These are phyloP conservation scores for Trypanosomatidae sp. DNA, from an alignment of 208 protist species.

Conservation along the genomic window DNA sequence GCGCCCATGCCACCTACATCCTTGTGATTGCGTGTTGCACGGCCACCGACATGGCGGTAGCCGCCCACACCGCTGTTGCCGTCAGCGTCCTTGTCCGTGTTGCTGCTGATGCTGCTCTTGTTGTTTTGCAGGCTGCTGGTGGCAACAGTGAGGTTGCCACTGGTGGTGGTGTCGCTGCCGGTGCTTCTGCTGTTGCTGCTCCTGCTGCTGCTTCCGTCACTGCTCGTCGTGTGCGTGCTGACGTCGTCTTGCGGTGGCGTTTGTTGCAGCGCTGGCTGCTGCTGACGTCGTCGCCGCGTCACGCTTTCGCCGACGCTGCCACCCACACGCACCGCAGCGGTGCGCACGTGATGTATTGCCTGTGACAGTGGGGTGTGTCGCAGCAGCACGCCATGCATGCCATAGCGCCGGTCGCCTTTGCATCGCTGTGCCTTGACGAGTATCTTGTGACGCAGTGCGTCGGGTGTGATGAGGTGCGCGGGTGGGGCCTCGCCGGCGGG, in stretches of 20 bases:
- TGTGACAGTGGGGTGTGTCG: too few species aligned
- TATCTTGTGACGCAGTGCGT: slow-evolving; percentile 34
- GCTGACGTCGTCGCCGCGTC: neutral
- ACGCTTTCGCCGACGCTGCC: neutral
- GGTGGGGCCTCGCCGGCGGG: slow-evolving; percentile 19
- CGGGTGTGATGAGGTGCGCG: too few species aligned
- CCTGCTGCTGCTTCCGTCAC: neutral
- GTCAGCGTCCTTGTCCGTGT: too few species aligned
- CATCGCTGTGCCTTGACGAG: slow-evolving; percentile 44
- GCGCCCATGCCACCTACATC: too few species aligned
- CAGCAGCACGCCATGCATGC: neutral
- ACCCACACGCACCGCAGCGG: too few species aligned
- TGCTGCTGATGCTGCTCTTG: too few species aligned
- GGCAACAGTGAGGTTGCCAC: too few species aligned
- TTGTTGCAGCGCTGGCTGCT: neutral
- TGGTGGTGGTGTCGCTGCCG: neutral
- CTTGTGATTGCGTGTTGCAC: too few species aligned
- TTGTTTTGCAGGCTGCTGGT: too few species aligned
- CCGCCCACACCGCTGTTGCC: too few species aligned
- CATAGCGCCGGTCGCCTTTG: neutral
- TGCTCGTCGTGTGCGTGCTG: neutral
- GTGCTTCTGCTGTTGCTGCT: neutral
- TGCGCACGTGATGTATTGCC: too few species aligned
- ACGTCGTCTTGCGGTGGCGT: neutral
- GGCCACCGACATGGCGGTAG: too few species aligned